phyloP scores from a whole-genome alignment of 106 monocot genomes.

The Dendrobium huoshanense region DNA sequence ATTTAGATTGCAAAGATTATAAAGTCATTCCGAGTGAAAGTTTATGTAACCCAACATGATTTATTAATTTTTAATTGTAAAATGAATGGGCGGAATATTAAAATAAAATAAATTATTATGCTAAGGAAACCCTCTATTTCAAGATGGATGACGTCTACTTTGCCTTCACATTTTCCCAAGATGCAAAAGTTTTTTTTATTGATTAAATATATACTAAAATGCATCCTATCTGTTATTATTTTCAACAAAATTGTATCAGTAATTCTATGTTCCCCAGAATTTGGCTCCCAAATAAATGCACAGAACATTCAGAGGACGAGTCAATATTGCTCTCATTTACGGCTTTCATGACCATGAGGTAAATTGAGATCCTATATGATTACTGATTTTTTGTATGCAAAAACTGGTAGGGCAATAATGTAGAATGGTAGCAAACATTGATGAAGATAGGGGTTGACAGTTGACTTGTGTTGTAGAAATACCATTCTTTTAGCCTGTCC shows the following conservation, averaged over 20 bases:
- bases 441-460: too few species aligned
- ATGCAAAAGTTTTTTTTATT: background rate
- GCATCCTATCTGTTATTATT: background rate
- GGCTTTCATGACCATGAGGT: too few species aligned
- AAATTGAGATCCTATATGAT: background rate
- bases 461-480: too few species aligned
- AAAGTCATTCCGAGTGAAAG: too few species aligned
- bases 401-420: background rate
- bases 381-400: background rate
- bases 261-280: background rate
- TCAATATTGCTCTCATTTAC: background rate
- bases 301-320: background rate
- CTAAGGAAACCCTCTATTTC: background rate
- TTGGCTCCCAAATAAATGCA: background rate
- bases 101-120: too few species aligned
- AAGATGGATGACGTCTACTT: background rate
- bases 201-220: background rate
- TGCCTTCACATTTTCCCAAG: background rate
- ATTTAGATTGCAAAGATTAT: too few species aligned
- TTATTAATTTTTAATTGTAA: too few species aligned
- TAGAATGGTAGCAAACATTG: background rate
- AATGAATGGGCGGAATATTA: too few species aligned
- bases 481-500: too few species aligned
- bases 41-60: too few species aligned
- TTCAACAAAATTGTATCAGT: background rate